Conservation (phyloP, 192 early-diverging fungal species). For the Entomortierella beljakovae region DNA sequence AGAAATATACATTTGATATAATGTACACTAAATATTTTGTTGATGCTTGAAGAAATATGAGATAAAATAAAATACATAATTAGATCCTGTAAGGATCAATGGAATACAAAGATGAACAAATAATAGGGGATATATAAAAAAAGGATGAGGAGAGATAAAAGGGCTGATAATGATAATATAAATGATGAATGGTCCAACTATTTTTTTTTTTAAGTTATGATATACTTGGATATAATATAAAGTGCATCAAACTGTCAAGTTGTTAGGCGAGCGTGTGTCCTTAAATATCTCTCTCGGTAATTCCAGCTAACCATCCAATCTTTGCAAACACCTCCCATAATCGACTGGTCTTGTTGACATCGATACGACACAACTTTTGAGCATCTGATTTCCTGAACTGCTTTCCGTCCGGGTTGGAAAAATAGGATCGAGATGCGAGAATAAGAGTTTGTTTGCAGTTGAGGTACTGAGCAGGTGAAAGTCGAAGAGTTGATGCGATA, state of each 20-base stretch:
- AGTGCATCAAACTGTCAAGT: too few relatives aligned
- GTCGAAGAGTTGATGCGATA: constrained; percentile 83
- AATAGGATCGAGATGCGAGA: constrained; percentile 62
- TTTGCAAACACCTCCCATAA: constrained; percentile 90
- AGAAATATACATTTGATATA: neutral
- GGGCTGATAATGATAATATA: neutral
- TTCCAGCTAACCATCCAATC: constrained; percentile 82
- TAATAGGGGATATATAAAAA: neutral
- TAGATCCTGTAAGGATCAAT: neutral
- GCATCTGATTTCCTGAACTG: constrained; percentile 92
- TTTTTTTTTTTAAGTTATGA: too few relatives aligned
- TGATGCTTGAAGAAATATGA: neutral
- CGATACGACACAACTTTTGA: constrained; percentile 88
- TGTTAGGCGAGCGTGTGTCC: too few relatives aligned
- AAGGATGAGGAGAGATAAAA: neutral
- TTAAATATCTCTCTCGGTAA: constrained; percentile 39
- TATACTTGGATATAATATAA: too few relatives aligned
- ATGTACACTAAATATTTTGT: neutral
- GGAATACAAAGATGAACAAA: neutral
- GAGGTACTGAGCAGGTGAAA: constrained; percentile 87
- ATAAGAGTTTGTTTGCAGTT: constrained; percentile 85
- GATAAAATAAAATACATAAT: neutral
- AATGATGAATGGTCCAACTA: neutral
- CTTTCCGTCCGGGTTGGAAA: constrained; percentile 46
- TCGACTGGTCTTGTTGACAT: constrained; percentile 94